phyloP scores from a whole-genome alignment of 2,329 filamentous ascomycete species.

The Beauveria bassiana region DNA sequence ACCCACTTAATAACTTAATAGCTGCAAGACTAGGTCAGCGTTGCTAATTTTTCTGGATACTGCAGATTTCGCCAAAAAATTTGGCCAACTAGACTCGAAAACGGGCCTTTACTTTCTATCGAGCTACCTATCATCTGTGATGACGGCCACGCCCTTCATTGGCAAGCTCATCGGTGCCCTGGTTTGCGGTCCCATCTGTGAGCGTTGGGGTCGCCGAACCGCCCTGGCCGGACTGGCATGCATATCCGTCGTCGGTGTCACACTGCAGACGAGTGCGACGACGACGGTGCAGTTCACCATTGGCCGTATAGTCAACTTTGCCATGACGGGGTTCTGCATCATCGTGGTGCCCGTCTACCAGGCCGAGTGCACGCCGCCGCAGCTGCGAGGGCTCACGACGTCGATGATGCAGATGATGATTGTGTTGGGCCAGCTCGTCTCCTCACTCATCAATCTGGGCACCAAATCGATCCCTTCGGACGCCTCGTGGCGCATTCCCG shows the following conservation, averaged over 20 bases:
- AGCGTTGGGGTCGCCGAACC: conserved; percentile 19
- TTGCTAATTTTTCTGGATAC: neutral
- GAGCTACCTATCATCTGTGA: conserved; percentile 18
- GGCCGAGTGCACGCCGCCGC: conserved; percentile 19
- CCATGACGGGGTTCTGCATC: conserved; percentile 24
- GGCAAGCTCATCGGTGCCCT: conserved; percentile 15
- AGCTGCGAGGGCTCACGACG: conserved; percentile 21
- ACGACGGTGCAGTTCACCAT: conserved; percentile 22
- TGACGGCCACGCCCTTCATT: conserved; percentile 20
- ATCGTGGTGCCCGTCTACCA: conserved; percentile 25
- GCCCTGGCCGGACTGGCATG: conserved; percentile 17
- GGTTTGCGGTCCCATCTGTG: conserved; percentile 15
- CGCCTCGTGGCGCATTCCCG: conserved; percentile 34
- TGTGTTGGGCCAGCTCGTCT: conserved; percentile 18
- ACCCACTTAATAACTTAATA: neutral
- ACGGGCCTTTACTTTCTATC: conserved; percentile 14
- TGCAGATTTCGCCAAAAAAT: conserved; percentile 16
- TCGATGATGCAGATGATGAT: conserved; percentile 23
- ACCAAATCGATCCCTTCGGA: conserved; percentile 18
- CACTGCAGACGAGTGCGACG: conserved; percentile 21
- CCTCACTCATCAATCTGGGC: conserved; percentile 20
- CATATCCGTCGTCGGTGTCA: conserved; percentile 18
- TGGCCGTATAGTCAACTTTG: conserved; percentile 22
- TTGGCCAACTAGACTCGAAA: conserved; percentile 17
- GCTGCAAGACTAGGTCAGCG: neutral